Evolutionary conservation across 768 basidiomycete species (phyloP).

Genomic region (Leucosporidium creatinivorum): DNA sequence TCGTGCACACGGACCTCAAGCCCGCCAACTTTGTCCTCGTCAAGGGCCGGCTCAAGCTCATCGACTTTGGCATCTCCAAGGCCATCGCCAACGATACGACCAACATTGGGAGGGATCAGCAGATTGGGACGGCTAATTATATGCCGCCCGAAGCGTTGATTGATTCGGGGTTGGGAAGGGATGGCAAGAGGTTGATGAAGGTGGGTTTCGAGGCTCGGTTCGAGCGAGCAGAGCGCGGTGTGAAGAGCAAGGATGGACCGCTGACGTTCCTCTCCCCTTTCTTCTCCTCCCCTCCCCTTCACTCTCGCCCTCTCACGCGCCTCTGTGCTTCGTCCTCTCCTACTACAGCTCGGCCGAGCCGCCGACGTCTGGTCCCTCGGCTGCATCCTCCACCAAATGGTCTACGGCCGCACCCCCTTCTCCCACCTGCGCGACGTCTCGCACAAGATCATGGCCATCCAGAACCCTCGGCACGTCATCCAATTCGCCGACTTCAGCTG

Average conservation of each 20-base stretch:
- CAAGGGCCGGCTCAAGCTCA: conserved; percentile 87
- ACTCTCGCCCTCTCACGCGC: not conserved
- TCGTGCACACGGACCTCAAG: conserved; percentile 96
- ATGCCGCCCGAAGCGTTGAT: conserved; percentile 99
- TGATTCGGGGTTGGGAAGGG: conserved; percentile 46
- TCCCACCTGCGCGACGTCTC: conserved; percentile 64
- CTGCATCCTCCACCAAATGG: conserved; percentile 97
- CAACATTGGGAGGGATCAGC: conserved; percentile 88
- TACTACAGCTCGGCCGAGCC: conserved; percentile 62
- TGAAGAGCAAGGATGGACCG: no score
- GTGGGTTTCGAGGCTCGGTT: conserved; percentile 41
- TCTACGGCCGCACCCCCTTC: conserved; percentile 91
- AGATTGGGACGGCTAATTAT: conserved; percentile 97
- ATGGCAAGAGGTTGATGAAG: conserved; percentile 80
- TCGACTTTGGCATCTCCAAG: conserved; percentile 99
- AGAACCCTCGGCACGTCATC: conserved; percentile 66
- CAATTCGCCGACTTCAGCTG: conserved; percentile 65
- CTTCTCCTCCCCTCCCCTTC: not conserved
- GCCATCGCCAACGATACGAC: conserved; percentile 98
- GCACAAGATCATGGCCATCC: conserved; percentile 91
- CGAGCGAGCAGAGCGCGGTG: not conserved
- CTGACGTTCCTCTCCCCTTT: not conserved
- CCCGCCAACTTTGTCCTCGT: conserved; percentile 98
- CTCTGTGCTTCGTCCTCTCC: not conserved
- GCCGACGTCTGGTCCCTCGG: conserved; percentile 98